A percentile compares a stretch with the other conserved stretches of the same genome.
Evolutionary conservation across 495 filamentous ascomycete species (phyloP).

Genomic region (Hypomontagnella submonticulosa): DNA sequence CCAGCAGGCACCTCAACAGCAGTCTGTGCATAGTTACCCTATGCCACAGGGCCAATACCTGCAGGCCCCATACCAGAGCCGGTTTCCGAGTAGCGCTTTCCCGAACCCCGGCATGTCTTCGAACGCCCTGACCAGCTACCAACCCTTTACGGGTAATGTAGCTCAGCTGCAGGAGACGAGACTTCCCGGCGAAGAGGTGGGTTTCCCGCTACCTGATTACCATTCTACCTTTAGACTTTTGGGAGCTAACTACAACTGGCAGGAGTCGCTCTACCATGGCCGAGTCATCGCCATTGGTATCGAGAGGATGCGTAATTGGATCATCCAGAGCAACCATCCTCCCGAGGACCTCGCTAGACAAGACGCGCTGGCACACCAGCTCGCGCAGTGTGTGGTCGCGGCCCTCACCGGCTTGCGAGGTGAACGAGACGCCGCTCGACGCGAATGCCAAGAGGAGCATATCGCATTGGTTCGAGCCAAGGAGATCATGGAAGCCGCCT

Average conservation of each 20-base stretch:
- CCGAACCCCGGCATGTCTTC: too few species aligned
- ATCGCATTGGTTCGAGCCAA: too few species aligned
- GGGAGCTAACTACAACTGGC: constrained; percentile 10
- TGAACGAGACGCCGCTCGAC: constrained; percentile 12
- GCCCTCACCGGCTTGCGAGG: not conserved
- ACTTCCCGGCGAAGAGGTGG: constrained; percentile 19
- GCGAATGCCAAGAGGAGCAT: not conserved
- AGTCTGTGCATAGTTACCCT: not conserved
- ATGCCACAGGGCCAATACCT: too few species aligned
- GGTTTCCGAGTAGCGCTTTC: constrained; percentile 10
- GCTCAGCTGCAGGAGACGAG: not conserved
- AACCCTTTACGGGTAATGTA: not conserved
- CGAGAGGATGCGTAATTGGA: not conserved
- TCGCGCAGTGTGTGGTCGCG: constrained; percentile 7
- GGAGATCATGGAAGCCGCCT: too few species aligned
- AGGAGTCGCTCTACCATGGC: constrained; percentile 9
- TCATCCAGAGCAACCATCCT: not conserved
- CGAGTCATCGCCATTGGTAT: constrained; percentile 14
- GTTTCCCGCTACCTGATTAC: not conserved
- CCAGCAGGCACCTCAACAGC: not conserved
- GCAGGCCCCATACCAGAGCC: too few species aligned
- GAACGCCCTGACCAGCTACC: too few species aligned
- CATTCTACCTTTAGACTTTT: not conserved
- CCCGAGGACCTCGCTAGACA: not conserved
- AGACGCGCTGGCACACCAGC: constrained; percentile 7